These are phyloP conservation scores for Calonectria hawksworthii DNA, from an alignment of 2,329 filamentous ascomycete species.

Conservation along the genomic window DNA sequence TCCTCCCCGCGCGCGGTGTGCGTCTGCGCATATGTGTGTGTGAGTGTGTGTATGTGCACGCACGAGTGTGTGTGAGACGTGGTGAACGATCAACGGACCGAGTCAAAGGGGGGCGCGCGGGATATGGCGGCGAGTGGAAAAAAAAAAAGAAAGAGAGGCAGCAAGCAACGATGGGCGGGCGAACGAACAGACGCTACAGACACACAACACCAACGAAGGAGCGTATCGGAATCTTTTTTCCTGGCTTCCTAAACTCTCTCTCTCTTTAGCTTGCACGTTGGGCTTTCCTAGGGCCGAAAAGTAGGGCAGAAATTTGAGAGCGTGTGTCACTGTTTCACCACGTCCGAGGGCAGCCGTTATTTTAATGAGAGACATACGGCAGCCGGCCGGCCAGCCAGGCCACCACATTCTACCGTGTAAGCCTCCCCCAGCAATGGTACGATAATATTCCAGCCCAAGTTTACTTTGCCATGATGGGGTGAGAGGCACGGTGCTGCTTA, in stretches of 20 bases:
- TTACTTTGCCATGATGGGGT: background rate
- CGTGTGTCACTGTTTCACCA: conserved; percentile 11
- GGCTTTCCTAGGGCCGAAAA: background rate
- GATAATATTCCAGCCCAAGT: conserved; percentile 1
- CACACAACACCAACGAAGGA: background rate
- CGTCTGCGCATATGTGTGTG: background rate
- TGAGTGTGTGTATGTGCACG: background rate
- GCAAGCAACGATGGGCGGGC: background rate
- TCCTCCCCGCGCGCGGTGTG: background rate
- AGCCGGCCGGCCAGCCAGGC: background rate
- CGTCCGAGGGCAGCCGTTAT: conserved; percentile 10
- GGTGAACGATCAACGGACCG: background rate
- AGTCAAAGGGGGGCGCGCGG: background rate
- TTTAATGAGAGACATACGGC: conserved; percentile 6
- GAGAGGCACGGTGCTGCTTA: background rate
- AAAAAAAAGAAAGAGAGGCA: background rate
- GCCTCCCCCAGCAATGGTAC: background rate
- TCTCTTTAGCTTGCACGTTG: background rate
- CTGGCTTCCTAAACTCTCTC: background rate
- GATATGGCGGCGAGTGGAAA: background rate
- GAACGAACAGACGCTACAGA: background rate
- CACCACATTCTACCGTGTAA: background rate
- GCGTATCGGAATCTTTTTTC: background rate
- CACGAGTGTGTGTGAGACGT: background rate
- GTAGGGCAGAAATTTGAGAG: conserved; percentile 2